Base-by-base conservation (phyloP, 257 asterid genomes). In the Scutellaria barbata region DNA sequence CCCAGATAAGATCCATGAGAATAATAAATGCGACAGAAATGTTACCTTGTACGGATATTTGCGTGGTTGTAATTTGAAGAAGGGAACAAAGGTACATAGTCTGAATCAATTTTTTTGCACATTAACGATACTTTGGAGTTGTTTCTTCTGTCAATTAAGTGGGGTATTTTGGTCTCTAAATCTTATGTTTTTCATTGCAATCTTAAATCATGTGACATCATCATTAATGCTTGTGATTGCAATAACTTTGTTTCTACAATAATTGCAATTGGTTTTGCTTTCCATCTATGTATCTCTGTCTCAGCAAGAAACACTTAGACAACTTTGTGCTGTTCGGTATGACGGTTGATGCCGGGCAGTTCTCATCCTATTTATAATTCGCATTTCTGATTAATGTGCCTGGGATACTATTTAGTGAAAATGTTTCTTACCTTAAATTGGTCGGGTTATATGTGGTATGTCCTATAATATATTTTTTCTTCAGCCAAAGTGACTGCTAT, bases 11-110 rank as follows among this genome's bases (percentile, higher is more conserved):
- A 87, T 95, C 73, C 88, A 73, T 47, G 76, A 71, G 86, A 74
- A 89, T 76, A 80, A 74, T 72, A 92, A 95, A 82, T 95, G 99
- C 68, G 95, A 92, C 84, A 87, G 99, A 74, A 95, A 76, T 79
- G 79, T 92, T 68, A 88, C 86, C 61, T 77, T 95, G 76, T 95
- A 89, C 66, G 99, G 99, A 35, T 95, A 95, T 79, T 76, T 95
- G 71, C 99, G 98, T 33, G 99, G 99, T 69, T 89, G 99, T 81
- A 95, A 92, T 77, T 75, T 95, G 87, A 92, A 88, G 87, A 92
- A 85, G 76, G 97, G 95, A 76, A 78, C 90, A 57, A 89, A 87
- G 98, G 99, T 92, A 82, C 73, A 56, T 45, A 65, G 51, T 71
- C 42, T 18, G 67, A 50, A 64, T 52, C 68, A 39, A 2, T 17